Conservation (phyloP, 208 protist species). For the Leishmania tarentolae region DNA sequence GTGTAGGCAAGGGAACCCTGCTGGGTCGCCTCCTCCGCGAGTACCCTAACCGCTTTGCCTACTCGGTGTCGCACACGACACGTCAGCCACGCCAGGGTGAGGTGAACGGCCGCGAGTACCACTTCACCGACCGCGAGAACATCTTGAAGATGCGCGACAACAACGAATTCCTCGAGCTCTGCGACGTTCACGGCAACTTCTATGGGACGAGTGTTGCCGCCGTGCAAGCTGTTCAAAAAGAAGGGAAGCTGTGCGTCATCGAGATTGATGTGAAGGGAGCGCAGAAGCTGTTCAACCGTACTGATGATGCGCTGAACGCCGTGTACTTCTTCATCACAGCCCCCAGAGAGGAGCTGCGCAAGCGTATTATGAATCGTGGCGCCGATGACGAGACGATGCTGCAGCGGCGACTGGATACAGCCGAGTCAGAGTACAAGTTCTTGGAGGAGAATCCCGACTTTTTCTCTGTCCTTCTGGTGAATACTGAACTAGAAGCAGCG, state of each 20-base stretch:
- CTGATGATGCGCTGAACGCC: constrained; percentile 42
- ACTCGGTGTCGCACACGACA: constrained; percentile 94
- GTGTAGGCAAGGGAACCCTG: constrained; percentile 94
- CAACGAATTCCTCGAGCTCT: constrained; percentile 91
- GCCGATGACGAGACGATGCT: constrained; percentile 78
- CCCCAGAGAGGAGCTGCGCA: constrained; percentile 77
- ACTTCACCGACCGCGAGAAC: constrained; percentile 77
- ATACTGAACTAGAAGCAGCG: constrained; percentile 73
- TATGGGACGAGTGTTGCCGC: constrained; percentile 94
- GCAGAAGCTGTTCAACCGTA: constrained; percentile 50
- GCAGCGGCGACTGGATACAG: constrained; percentile 73
- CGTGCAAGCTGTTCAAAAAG: constrained; percentile 68
- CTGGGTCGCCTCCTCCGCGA: constrained; percentile 79
- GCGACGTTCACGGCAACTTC: constrained; percentile 94
- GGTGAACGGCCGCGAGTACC: constrained; percentile 90
- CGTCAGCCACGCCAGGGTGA: constrained; percentile 86
- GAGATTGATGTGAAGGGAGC: constrained; percentile 94
- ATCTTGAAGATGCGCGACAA: constrained; percentile 72
- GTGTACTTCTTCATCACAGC: constrained; percentile 83
- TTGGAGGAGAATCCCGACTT: constrained; percentile 67
- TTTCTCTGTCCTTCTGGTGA: constrained; percentile 72
- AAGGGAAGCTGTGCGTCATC: constrained; percentile 84
- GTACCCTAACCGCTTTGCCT: constrained; percentile 79
- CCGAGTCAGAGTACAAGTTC: constrained; percentile 77
- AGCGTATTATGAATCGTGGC: constrained; percentile 77